These are phyloP conservation scores for Magnusiomyces fungicola DNA, from an alignment of 1,139 yeast genomes.

Conservation along the genomic window DNA sequence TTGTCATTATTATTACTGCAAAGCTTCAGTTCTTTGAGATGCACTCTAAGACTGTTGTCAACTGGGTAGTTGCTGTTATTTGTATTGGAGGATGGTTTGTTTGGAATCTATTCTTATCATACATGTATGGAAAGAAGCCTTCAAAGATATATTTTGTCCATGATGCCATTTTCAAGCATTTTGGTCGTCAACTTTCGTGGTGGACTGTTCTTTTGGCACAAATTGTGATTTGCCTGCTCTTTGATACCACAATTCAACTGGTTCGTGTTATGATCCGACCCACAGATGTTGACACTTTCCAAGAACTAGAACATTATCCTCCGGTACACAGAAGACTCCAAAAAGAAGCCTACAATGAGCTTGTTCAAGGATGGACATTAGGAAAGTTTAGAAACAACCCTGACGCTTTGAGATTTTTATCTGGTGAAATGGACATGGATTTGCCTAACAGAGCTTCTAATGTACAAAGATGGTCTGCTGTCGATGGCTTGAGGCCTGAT, in stretches of 20 bases:
- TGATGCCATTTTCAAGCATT: constrained; percentile 56
- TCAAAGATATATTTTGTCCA: constrained; percentile 65
- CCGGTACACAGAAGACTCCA: constrained; percentile 66
- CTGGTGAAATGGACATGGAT: constrained; percentile 1
- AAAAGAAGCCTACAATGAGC: constrained; percentile 59
- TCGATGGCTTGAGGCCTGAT: background rate
- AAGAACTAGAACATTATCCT: constrained; percentile 63
- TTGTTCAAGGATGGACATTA: constrained; percentile 66
- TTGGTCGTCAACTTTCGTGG: constrained; percentile 75
- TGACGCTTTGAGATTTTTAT: constrained; percentile 12
- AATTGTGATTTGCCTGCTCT: constrained; percentile 39
- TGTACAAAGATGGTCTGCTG: background rate
- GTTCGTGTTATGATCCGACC: constrained; percentile 52
- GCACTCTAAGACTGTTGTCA: constrained; percentile 69
- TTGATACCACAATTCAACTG: constrained; percentile 60
- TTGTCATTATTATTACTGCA: constrained; percentile 63
- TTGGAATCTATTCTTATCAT: constrained; percentile 76
- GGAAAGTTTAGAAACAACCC: constrained; percentile 18
- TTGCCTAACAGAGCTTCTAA: background rate
- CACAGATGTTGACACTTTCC: constrained; percentile 72
- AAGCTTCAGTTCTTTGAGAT: constrained; percentile 79
- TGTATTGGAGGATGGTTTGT: constrained; percentile 83
- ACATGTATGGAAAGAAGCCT: constrained; percentile 51
- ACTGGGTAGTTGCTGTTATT: constrained; percentile 60
- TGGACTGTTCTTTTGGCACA: constrained; percentile 71